Evolutionary conservation across 495 filamentous ascomycete genomes (phyloP).

Genomic region (Podospora sp.): DNA sequence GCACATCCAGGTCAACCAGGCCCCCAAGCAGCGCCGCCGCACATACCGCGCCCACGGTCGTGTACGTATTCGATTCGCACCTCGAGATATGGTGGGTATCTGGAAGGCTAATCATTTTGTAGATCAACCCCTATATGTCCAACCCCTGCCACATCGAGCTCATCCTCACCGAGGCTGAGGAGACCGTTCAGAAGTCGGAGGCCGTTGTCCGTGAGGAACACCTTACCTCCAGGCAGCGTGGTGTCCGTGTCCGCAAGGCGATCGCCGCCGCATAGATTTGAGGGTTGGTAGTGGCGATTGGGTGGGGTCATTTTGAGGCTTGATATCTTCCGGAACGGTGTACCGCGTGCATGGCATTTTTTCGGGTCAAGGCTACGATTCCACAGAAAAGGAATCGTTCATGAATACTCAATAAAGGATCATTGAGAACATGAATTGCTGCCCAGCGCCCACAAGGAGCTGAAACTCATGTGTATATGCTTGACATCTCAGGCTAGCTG

Average conservation of each 20-base stretch:
- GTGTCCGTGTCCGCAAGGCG: slow-evolving; percentile 71
- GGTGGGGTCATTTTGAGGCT: slow-evolving; percentile 38
- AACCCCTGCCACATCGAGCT: slow-evolving; percentile 99
- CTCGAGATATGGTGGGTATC: slow-evolving; percentile 15
- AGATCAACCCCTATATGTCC: slow-evolving; percentile 99
- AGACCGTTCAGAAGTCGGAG: slow-evolving; percentile 84
- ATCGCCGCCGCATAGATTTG: slow-evolving; percentile 73
- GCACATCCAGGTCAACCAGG: slow-evolving; percentile 99
- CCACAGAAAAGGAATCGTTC: slow-evolving; percentile 41
- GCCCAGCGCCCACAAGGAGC: slow-evolving; percentile 27
- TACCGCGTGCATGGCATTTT: slow-evolving; percentile 46
- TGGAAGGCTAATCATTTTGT: slow-evolving; percentile 33
- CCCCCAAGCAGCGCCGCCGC: slow-evolving; percentile 94
- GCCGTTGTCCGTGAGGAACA: slow-evolving; percentile 62
- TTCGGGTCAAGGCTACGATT: slow-evolving; percentile 45
- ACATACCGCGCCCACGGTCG: slow-evolving; percentile 99
- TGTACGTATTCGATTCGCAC: slow-evolving; percentile 63
- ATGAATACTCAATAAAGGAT: slow-evolving; percentile 44
- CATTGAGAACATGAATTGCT: slow-evolving; percentile 34
- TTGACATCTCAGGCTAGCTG: slow-evolving; percentile 5
- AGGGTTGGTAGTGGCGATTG: slow-evolving; percentile 22
- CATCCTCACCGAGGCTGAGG: slow-evolving; percentile 95
- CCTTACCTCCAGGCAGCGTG: slow-evolving; percentile 87
- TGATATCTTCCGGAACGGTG: slow-evolving; percentile 46
- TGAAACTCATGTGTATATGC: slow-evolving; percentile 26